phyloP scores from a whole-genome alignment of 2,329 filamentous ascomycete genomes.

The Clarireedia hainanense region DNA sequence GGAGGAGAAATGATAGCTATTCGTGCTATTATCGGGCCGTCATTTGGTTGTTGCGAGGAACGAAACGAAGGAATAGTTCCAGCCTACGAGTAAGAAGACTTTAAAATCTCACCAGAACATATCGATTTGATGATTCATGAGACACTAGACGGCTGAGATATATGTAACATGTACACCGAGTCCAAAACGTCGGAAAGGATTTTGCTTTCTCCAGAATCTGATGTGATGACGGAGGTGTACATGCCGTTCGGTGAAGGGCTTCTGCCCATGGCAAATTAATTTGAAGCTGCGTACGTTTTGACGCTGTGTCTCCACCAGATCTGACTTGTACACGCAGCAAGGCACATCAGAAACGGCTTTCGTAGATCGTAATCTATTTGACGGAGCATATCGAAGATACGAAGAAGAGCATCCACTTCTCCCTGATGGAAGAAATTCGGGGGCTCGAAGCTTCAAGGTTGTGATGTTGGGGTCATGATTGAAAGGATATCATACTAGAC shows the following conservation, averaged over 20 bases:
- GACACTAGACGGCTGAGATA: too few relatives aligned
- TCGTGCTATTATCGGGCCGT: too few relatives aligned
- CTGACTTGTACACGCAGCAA: neutral
- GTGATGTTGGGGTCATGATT: neutral
- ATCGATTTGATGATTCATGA: neutral
- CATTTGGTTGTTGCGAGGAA: too few relatives aligned
- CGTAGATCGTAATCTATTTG: constrained; percentile 5
- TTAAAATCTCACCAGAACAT: too few relatives aligned
- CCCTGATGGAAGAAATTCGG: neutral
- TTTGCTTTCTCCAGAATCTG: neutral
- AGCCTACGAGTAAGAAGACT: too few relatives aligned
- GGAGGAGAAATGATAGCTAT: too few relatives aligned
- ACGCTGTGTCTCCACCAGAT: neutral
- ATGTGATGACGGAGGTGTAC: neutral
- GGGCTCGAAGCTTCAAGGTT: neutral
- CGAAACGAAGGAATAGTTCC: too few relatives aligned
- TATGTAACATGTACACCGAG: too few relatives aligned
- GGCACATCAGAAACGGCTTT: constrained; percentile 1
- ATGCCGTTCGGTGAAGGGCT: neutral
- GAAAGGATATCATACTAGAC: neutral
- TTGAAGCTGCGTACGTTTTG: neutral
- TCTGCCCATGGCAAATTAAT: neutral
- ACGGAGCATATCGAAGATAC: neutral
- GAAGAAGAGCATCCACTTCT: neutral
- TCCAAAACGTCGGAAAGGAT: too few relatives aligned